A percentile compares a stretch with the other conserved stretches of the same genome.
Evolutionary conservation across 176 grass and related monocot species (phyloP).

Genomic region (Oryza coarctata): DNA sequence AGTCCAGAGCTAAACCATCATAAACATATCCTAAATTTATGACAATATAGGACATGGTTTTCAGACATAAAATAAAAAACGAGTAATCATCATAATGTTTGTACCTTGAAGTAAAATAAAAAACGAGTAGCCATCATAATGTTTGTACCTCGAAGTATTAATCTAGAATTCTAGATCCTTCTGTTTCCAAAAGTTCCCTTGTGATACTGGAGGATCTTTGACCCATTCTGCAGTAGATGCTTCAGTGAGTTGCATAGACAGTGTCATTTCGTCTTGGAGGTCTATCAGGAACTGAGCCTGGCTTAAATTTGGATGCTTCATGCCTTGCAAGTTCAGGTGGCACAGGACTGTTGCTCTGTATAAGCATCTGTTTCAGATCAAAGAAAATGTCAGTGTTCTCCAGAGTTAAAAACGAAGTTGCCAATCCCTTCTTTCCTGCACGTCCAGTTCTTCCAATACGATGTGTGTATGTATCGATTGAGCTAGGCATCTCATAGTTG

Average conservation of each 20-base stretch:
- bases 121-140: conserved; percentile 23
- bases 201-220: not conserved
- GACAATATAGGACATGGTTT: conserved; percentile 12
- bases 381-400: conserved; percentile 85
- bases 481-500: conserved; percentile 88
- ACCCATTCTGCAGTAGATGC: not conserved
- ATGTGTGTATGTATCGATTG: conserved; percentile 90
- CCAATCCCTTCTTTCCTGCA: conserved; percentile 87
- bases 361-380: conserved; percentile 98
- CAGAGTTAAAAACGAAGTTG: conserved; percentile 86
- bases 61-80: conserved; percentile 5
- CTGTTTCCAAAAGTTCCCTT: not conserved
- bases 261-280: conserved; percentile 90
- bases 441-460: conserved; percentile 93
- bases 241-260: conserved; percentile 59
- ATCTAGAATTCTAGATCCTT: conserved; percentile 41
- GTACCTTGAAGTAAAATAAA: conserved; percentile 40
- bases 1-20: conserved; percentile 21
- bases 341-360: conserved; percentile 88
- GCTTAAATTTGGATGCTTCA: conserved; percentile 92
- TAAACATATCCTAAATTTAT: conserved; percentile 10
- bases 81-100: conserved; percentile 26
- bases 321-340: conserved; percentile 96
- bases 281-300: conserved; percentile 78
- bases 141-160: conserved; percentile 47